A percentile compares a stretch with the other conserved stretches of the same genome.
These are phyloP conservation scores for Stagonosporopsis rhizophila DNA, from an alignment of 2,329 filamentous ascomycete genomes.

Conservation along the genomic window DNA sequence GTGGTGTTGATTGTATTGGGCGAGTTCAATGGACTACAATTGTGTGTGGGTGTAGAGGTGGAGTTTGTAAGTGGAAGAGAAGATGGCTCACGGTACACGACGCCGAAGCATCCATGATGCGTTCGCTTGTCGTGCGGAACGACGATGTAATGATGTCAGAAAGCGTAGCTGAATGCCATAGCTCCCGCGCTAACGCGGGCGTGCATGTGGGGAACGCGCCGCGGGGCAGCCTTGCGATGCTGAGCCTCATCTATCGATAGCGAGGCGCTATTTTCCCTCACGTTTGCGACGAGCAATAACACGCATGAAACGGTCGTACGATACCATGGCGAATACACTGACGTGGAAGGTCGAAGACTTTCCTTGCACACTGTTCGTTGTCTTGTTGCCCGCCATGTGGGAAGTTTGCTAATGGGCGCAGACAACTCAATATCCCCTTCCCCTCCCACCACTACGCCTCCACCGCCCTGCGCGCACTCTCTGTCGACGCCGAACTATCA, in stretches of 20 bases:
- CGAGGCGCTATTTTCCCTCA: neutral
- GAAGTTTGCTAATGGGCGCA: conserved; percentile 42
- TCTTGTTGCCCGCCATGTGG: neutral
- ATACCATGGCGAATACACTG: conserved; percentile 23
- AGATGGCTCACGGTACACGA: neutral
- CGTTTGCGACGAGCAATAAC: neutral
- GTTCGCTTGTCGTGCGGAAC: conserved; percentile 10
- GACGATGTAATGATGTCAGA: conserved; percentile 8
- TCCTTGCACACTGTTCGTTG: conserved; percentile 50
- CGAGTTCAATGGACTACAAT: neutral
- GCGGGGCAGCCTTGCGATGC: conserved; percentile 8
- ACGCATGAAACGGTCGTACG: conserved; percentile 14
- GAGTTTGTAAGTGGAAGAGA: neutral
- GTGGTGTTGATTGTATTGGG: neutral
- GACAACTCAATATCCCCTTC: conserved; percentile 79
- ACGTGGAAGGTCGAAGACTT: conserved; percentile 38
- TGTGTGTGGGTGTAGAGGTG: neutral
- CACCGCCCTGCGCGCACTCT: conserved; percentile 75
- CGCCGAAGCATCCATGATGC: conserved; percentile 24
- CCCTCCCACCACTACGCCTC: conserved; percentile 79
- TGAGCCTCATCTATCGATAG: conserved; percentile 15
- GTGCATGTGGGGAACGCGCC: conserved; percentile 2
- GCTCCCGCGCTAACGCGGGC: conserved; percentile 18
- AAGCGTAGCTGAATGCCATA: conserved; percentile 13
- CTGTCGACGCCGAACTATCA: conserved; percentile 89